Conservation (phyloP, 1,284 basidiomycete genomes). For the Moniliella sp. region DNA sequence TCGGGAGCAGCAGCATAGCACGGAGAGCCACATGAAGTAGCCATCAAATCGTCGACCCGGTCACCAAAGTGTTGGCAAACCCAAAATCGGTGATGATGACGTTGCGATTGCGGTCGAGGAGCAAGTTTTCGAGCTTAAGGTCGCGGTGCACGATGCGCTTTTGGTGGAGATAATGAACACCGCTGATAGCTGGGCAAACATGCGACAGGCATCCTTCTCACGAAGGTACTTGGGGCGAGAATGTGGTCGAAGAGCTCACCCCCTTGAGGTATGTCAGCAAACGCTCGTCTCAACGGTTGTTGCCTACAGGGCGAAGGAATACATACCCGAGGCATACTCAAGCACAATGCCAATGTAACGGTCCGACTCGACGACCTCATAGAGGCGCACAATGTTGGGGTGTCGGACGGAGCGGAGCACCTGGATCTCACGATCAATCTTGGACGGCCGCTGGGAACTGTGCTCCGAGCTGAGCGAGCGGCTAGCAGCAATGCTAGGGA, state of each 20-base stretch:
- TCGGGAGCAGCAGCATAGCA: constrained; percentile 98
- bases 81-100: constrained; percentile 99
- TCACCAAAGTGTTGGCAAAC: constrained; percentile 77
- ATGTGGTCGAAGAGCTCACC: constrained; percentile 98
- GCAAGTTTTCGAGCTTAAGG: constrained; percentile 90
- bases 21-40: constrained; percentile 86
- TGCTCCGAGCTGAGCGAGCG: constrained; percentile 23
- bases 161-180: constrained; percentile 93
- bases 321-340: constrained; percentile 65
- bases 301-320: no score
- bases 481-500: constrained; percentile 58
- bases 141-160: constrained; percentile 98
- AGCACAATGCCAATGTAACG: constrained; percentile 99
- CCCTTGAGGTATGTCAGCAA: constrained; percentile 40
- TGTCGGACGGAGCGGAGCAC: constrained; percentile 83
- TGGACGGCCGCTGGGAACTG: constrained; percentile 53
- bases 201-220: constrained; percentile 78
- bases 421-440: constrained; percentile 92
- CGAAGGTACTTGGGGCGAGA: constrained; percentile 82
- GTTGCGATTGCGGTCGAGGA: constrained; percentile 83
- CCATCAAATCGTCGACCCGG: constrained; percentile 76
- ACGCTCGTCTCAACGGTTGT: no score
- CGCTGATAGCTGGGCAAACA: constrained; percentile 92
- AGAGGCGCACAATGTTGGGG: constrained; percentile 89
- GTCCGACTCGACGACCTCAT: constrained; percentile 97